Evolutionary conservation across 306 rosid genomes (phyloP).

Genomic region (Purshia tridentata): DNA sequence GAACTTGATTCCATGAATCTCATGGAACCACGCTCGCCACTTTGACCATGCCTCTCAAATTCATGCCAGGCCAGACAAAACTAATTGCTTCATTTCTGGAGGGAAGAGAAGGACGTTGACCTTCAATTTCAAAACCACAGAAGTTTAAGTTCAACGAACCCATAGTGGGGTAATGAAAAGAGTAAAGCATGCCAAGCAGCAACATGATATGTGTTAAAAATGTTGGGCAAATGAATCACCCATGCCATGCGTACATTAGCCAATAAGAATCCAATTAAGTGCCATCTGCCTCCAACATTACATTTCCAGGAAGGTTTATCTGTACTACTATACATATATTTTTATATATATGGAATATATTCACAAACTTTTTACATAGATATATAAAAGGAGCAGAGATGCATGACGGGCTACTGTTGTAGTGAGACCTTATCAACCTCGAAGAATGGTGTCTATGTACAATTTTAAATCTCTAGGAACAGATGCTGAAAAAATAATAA

Average conservation of each 20-base stretch:
- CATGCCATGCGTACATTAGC: neutral
- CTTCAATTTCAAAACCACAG: too few species aligned
- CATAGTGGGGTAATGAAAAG: too few species aligned
- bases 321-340: neutral
- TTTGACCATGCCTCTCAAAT: too few species aligned
- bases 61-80: too few species aligned
- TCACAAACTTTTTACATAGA: conserved; percentile 35
- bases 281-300: conserved; percentile 17
- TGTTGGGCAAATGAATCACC: neutral
- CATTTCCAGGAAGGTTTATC: conserved; percentile 16
- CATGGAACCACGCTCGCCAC: too few species aligned
- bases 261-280: neutral
- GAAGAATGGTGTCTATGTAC: conserved; percentile 38
- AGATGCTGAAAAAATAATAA: conserved; percentile 5
- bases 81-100: too few species aligned
- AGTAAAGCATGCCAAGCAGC: neutral
- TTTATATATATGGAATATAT: conserved; percentile 11
- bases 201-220: neutral
- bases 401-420: conserved; percentile 7
- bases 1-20: too few species aligned
- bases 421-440: conserved; percentile 8
- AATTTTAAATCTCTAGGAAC: conserved; percentile 21
- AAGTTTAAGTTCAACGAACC: too few species aligned
- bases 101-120: too few species aligned
- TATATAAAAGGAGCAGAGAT: conserved; percentile 1